Percentiles rank a stretch among this genome's conserved stretches.
Conservation (phyloP, 768 basidiomycete species). For the Phaeolepiota aurea region DNA sequence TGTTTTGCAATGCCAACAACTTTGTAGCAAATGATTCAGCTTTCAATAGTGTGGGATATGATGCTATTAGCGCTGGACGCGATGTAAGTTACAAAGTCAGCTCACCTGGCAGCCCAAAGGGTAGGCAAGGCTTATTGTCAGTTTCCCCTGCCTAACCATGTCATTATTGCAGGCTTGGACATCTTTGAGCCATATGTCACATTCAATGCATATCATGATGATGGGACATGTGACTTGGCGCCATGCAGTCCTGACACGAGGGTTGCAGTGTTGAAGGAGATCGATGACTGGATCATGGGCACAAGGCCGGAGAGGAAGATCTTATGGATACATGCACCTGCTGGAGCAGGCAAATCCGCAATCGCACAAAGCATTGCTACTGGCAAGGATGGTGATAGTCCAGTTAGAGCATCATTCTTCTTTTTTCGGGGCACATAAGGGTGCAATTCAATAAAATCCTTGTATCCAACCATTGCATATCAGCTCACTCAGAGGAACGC, state of each 20-base stretch:
- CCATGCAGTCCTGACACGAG: background rate
- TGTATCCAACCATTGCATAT: background rate
- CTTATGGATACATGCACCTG: background rate
- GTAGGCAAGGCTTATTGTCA: too few relatives aligned
- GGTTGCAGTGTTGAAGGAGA: background rate
- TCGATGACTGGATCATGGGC: background rate
- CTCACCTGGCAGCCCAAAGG: too few relatives aligned
- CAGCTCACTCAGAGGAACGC: background rate
- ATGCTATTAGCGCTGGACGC: too few relatives aligned
- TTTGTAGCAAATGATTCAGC: too few relatives aligned
- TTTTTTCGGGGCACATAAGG: background rate
- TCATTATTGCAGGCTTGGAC: too few relatives aligned
- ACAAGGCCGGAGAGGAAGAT: background rate
- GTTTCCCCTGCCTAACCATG: too few relatives aligned
- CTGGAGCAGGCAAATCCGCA: background rate
- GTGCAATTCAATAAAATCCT: background rate
- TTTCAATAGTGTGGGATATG: too few relatives aligned
- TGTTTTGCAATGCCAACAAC: too few relatives aligned
- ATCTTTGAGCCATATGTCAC: background rate
- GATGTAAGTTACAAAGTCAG: too few relatives aligned
- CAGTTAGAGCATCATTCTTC: background rate
- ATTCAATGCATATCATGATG: background rate
- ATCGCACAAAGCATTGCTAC: background rate
- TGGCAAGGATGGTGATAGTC: background rate
- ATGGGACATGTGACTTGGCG: background rate